Percentiles rank a stretch among this genome's conserved stretches.
Conservation (phyloP, 2,329 filamentous ascomycete genomes). For the Penicillium sp. region DNA sequence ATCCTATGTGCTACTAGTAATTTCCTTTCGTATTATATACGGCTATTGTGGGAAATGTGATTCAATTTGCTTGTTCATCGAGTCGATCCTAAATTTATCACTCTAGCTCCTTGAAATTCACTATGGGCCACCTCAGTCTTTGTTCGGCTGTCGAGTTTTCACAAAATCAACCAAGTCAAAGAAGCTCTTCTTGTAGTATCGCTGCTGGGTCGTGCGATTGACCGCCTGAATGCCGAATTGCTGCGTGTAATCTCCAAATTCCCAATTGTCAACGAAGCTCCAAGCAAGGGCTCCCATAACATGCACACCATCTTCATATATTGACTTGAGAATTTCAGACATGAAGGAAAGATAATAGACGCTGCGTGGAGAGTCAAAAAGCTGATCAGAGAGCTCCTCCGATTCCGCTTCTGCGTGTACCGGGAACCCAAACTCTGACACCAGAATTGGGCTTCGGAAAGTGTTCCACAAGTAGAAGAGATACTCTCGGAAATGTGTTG, state of each 20-base stretch:
- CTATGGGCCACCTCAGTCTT: not conserved
- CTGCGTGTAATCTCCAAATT: conserved; percentile 53
- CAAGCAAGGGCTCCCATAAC: conserved; percentile 57
- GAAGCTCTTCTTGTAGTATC: conserved; percentile 59
- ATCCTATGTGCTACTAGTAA: too few species aligned
- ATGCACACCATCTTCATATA: conserved; percentile 57
- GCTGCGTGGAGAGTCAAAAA: conserved; percentile 55
- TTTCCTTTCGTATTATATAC: not conserved
- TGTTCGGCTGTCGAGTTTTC: conserved; percentile 15
- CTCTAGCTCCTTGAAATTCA: not conserved
- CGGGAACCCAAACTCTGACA: conserved; percentile 60
- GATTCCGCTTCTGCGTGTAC: conserved; percentile 51
- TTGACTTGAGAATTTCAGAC: conserved; percentile 55
- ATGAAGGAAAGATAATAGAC: conserved; percentile 58
- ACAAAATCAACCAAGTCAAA: conserved; percentile 59
- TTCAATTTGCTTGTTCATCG: not conserved
- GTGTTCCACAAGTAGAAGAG: conserved; percentile 62
- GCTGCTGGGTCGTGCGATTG: conserved; percentile 53
- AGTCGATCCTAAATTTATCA: not conserved
- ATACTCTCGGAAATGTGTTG: conserved; percentile 47
- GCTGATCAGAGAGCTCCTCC: conserved; percentile 48
- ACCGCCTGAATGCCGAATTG: conserved; percentile 60
- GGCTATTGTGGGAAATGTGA: not conserved
- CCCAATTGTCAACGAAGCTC: conserved; percentile 56
- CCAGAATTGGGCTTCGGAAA: conserved; percentile 50